Evolutionary conservation across 495 filamentous ascomycete species (phyloP).

Genomic region (Podospora australis): DNA sequence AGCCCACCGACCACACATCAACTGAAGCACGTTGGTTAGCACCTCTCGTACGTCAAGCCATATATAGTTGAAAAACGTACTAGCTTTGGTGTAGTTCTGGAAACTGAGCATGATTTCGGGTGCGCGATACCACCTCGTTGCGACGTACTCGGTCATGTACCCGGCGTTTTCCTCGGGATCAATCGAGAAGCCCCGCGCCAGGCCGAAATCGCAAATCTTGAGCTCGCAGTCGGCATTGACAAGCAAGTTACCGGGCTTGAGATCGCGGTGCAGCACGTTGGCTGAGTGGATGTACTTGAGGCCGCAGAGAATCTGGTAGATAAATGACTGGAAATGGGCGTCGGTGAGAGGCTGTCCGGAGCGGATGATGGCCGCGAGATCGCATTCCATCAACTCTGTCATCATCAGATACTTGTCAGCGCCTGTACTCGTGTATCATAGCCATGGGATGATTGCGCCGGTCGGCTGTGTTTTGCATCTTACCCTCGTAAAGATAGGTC

Average conservation of each 20-base stretch:
- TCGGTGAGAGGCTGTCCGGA: slow-evolving; percentile 95
- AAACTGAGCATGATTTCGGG: slow-evolving; percentile 99
- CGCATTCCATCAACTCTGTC: slow-evolving; percentile 97
- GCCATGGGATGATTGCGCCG: too few species aligned
- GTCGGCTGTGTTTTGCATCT: slow-evolving; percentile 10
- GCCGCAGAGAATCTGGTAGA: slow-evolving; percentile 91
- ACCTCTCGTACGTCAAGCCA: too few species aligned
- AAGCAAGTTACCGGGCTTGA: slow-evolving; percentile 94
- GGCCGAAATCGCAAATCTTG: slow-evolving; percentile 97
- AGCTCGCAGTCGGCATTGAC: slow-evolving; percentile 99
- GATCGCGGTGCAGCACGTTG: slow-evolving; percentile 90
- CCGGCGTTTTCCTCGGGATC: slow-evolving; percentile 98
- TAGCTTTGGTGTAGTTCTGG: slow-evolving; percentile 99
- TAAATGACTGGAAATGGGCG: slow-evolving; percentile 92
- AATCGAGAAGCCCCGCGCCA: slow-evolving; percentile 92
- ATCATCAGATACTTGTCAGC: slow-evolving; percentile 16
- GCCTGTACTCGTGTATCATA: background rate
- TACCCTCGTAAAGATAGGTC: slow-evolving; percentile 97
- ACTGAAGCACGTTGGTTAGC: too few species aligned
- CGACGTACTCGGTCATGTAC: slow-evolving; percentile 99
- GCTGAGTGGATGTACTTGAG: slow-evolving; percentile 99
- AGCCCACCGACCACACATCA: slow-evolving; percentile 98
- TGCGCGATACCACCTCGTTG: slow-evolving; percentile 96
- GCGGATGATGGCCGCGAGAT: slow-evolving; percentile 94
- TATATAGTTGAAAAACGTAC: slow-evolving; percentile 63